phyloP scores from a whole-genome alignment of 1,284 basidiomycete species.

The Caloboletus inedulis region DNA sequence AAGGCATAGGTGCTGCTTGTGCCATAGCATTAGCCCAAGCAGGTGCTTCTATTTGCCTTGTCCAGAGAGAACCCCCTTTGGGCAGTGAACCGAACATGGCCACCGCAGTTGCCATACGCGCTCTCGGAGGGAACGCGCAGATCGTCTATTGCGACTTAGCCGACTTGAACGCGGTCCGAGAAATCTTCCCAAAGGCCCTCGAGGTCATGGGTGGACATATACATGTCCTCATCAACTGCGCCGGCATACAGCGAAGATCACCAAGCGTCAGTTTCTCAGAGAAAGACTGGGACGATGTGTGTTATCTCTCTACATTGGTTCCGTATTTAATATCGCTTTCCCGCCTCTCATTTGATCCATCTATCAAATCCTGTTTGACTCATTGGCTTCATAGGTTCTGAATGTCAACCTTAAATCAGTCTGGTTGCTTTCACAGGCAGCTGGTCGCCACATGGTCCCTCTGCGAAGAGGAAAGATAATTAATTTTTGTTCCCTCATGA shows the following conservation, averaged over 20 bases:
- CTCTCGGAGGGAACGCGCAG: conserved; percentile 41
- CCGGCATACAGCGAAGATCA: conserved; percentile 87
- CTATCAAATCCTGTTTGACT: conserved; percentile 13
- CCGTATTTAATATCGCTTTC: conserved; percentile 7
- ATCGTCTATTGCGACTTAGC: conserved; percentile 77
- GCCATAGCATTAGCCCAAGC: conserved; percentile 72
- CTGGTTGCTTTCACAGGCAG: conserved; percentile 75
- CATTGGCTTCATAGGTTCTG: conserved; percentile 52
- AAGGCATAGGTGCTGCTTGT: conserved; percentile 73
- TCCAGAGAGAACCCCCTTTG: conserved; percentile 52
- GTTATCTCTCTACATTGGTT: conserved; percentile 28
- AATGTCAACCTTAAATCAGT: conserved; percentile 76
- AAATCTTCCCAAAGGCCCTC: conserved; percentile 63
- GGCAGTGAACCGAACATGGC: conserved; percentile 46
- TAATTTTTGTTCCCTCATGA: conserved; percentile 76
- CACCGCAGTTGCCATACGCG: conserved; percentile 54
- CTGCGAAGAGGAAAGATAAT: conserved; percentile 75
- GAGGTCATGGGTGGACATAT: conserved; percentile 63
- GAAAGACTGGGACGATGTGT: conserved; percentile 86
- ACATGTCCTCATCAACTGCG: conserved; percentile 91
- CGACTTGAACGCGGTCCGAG: conserved; percentile 63
- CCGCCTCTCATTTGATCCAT: conserved; percentile 13
- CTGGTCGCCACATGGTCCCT: conserved; percentile 78
- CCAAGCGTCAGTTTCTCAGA: conserved; percentile 83
- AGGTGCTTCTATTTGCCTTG: conserved; percentile 80